phyloP scores from a whole-genome alignment of 2,329 filamentous ascomycete genomes.

The Neofusicoccum parvum region DNA sequence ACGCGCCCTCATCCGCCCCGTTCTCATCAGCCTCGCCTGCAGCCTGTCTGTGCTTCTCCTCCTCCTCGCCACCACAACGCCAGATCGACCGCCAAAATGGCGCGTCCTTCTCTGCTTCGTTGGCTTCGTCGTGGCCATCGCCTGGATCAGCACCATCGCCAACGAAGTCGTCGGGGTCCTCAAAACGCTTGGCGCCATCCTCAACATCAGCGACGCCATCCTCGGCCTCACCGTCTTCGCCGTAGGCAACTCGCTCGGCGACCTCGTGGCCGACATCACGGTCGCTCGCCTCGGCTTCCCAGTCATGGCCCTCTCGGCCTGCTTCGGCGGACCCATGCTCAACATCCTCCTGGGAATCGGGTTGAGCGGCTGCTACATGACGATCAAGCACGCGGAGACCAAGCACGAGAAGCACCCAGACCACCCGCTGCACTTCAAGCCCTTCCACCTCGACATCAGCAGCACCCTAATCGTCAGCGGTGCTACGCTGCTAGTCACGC shows the following conservation, averaged over 20 bases:
- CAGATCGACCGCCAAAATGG: constrained; percentile 68
- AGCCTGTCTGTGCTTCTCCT: constrained; percentile 69
- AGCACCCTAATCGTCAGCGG: constrained; percentile 84
- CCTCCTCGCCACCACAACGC: constrained; percentile 69
- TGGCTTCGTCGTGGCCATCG: constrained; percentile 87
- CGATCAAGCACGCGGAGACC: constrained; percentile 68
- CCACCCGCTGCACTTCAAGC: constrained; percentile 65
- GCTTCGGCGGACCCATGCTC: constrained; percentile 97
- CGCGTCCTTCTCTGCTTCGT: constrained; percentile 81
- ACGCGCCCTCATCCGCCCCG: constrained; percentile 61
- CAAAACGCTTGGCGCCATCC: constrained; percentile 87
- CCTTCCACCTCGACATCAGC: constrained; percentile 82
- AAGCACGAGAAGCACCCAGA: constrained; percentile 69
- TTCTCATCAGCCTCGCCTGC: constrained; percentile 45
- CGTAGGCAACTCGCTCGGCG: constrained; percentile 91
- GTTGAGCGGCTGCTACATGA: constrained; percentile 88
- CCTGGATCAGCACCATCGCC: constrained; percentile 95
- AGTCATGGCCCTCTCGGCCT: constrained; percentile 92
- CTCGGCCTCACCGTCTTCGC: constrained; percentile 95
- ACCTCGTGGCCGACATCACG: constrained; percentile 92
- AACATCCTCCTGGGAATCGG: constrained; percentile 96
- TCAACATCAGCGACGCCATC: constrained; percentile 92
- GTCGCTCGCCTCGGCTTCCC: constrained; percentile 91
- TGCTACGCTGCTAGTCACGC: constrained; percentile 77
- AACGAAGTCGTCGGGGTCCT: constrained; percentile 94